These are phyloP conservation scores for Colletotrichum abscissum DNA, from an alignment of 2,329 filamentous ascomycete genomes.

Conservation along the genomic window DNA sequence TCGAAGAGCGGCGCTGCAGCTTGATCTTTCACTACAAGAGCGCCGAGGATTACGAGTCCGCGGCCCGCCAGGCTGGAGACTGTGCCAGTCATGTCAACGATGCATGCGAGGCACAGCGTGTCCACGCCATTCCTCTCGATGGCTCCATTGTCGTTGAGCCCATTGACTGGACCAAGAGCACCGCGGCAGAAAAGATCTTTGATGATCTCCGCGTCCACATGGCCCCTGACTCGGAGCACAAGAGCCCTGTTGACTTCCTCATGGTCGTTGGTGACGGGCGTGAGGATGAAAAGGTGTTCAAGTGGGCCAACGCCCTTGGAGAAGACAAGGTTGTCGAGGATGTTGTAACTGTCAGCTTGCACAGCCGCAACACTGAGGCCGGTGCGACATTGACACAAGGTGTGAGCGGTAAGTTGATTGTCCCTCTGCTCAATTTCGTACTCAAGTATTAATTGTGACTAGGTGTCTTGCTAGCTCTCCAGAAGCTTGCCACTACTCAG, in stretches of 20 bases:
- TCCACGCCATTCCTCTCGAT: slow-evolving; percentile 85
- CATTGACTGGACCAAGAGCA: slow-evolving; percentile 87
- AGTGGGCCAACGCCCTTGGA: slow-evolving; percentile 87
- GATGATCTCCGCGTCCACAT: slow-evolving; percentile 61
- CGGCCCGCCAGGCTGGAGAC: slow-evolving; percentile 84
- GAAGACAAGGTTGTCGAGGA: slow-evolving; percentile 69
- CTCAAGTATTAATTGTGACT: background rate
- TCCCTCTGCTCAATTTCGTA: too few species aligned
- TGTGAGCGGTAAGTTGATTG: slow-evolving; percentile 77
- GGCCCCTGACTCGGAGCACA: slow-evolving; percentile 45
- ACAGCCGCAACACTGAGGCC: slow-evolving; percentile 89
- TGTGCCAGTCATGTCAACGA: slow-evolving; percentile 97
- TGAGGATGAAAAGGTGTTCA: slow-evolving; percentile 93
- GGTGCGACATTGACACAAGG: slow-evolving; percentile 88
- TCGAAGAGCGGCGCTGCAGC: slow-evolving; percentile 93
- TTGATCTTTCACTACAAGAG: slow-evolving; percentile 91
- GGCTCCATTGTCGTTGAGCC: slow-evolving; percentile 87
- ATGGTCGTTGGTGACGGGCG: slow-evolving; percentile 91
- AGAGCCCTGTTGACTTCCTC: slow-evolving; percentile 79
- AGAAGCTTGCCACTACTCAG: slow-evolving; percentile 48
- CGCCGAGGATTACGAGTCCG: slow-evolving; percentile 80
- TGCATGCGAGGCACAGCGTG: slow-evolving; percentile 83
- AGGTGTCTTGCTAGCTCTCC: slow-evolving; percentile 57
- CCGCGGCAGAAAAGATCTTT: slow-evolving; percentile 81
- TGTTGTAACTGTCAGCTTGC: slow-evolving; percentile 87